These are phyloP conservation scores for Fusarium sp. DNA, from an alignment of 2,329 filamentous ascomycete genomes.

Conservation along the genomic window DNA sequence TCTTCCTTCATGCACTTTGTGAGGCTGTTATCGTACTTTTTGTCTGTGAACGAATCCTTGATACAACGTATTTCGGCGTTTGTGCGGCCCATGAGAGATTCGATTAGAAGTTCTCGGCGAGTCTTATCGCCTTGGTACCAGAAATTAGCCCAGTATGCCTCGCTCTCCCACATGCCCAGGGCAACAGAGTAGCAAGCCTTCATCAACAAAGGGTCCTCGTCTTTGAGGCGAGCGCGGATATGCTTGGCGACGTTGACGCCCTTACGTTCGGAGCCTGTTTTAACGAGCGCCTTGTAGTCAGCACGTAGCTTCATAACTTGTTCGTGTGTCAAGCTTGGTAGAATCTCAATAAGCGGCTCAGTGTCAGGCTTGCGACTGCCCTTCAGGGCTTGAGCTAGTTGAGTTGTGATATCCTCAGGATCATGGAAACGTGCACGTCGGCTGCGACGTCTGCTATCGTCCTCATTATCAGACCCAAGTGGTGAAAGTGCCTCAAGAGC, in stretches of 20 bases:
- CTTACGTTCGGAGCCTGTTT: constrained; percentile 76
- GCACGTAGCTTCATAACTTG: constrained; percentile 87
- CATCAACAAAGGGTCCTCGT: constrained; percentile 79
- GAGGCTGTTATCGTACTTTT: constrained; percentile 87
- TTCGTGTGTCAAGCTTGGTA: constrained; percentile 85
- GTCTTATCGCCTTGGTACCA: constrained; percentile 93
- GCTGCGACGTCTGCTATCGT: constrained; percentile 58
- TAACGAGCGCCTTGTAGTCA: constrained; percentile 92
- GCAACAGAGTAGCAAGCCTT: constrained; percentile 93
- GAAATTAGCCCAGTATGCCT: constrained; percentile 98
- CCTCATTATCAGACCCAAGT: constrained; percentile 59
- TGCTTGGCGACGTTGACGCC: constrained; percentile 89
- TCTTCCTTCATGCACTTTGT: constrained; percentile 90
- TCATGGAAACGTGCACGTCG: constrained; percentile 85
- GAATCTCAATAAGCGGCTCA: constrained; percentile 80
- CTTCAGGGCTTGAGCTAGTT: constrained; percentile 79
- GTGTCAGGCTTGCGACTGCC: constrained; percentile 74
- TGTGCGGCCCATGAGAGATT: constrained; percentile 87
- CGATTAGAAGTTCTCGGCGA: constrained; percentile 89
- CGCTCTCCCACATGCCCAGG: constrained; percentile 89
- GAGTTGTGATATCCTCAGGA: constrained; percentile 79
- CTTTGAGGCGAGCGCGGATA: constrained; percentile 80
- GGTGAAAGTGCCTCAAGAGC: constrained; percentile 65
- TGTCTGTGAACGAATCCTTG: constrained; percentile 89
- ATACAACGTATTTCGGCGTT: constrained; percentile 90